phyloP scores from a whole-genome alignment of 2,329 filamentous ascomycete genomes.

The Zymoseptoria crescenta region DNA sequence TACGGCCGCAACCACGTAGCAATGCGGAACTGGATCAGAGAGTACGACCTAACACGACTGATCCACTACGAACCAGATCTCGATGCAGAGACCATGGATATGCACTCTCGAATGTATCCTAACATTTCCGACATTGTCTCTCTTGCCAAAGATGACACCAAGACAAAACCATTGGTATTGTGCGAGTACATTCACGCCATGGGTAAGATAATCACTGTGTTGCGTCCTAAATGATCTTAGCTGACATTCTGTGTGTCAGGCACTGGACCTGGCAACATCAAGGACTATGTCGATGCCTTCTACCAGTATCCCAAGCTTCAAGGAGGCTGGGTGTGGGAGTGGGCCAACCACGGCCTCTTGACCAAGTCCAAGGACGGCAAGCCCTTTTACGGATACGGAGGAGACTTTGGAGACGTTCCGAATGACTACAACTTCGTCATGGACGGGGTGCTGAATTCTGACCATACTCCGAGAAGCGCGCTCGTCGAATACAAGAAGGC shows the following conservation, averaged over 20 bases:
- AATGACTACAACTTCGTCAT: conserved; percentile 40
- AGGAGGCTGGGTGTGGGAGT: conserved; percentile 49
- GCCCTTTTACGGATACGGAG: conserved; percentile 37
- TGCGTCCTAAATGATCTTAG: too few relatives aligned
- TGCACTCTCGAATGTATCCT: conserved; percentile 63
- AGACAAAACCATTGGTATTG: conserved; percentile 48
- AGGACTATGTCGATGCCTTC: conserved; percentile 61
- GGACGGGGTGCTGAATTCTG: conserved; percentile 37
- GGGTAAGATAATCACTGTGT: conserved; percentile 39
- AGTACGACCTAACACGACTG: conserved; percentile 49
- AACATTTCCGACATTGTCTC: conserved; percentile 44
- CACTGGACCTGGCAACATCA: conserved; percentile 61
- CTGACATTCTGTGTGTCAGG: neutral
- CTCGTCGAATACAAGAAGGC: conserved; percentile 39
- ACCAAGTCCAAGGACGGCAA: conserved; percentile 34
- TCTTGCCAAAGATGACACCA: conserved; percentile 34
- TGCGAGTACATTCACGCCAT: conserved; percentile 56
- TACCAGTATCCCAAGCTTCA: conserved; percentile 53
- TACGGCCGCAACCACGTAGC: conserved; percentile 60
- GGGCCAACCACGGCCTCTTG: conserved; percentile 39
- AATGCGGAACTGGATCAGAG: conserved; percentile 58
- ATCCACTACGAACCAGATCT: conserved; percentile 62
- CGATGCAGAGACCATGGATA: conserved; percentile 53
- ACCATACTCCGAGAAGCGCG: conserved; percentile 36
- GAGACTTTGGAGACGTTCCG: conserved; percentile 36